Base-by-base conservation (phyloP, 129 eudicot species). In the Artemisia tridentata region DNA sequence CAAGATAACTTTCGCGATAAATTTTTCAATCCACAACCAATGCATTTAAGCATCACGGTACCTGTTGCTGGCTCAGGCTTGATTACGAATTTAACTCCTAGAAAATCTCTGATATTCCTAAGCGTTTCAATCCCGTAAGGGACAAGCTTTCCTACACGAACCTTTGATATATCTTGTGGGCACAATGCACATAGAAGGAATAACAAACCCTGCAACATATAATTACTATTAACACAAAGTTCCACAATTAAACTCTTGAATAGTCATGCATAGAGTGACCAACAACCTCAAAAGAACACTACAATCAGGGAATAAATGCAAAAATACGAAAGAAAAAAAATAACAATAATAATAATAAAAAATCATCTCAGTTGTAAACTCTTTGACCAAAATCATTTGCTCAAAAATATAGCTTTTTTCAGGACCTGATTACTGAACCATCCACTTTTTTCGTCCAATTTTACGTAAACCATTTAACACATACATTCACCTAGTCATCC, bases 121-220 rank as follows among this genome's bases (percentile, higher is more conserved):
- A 95, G 85, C 19, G 91, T 74, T 72, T 95, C 88, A 34, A 90
- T 95, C 65, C 96, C 99, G 69, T 95, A 77, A 1, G 96, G 97
- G 1, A 91, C 86, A 23, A 95, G 91, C 85, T 90, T 85, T 71
- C 99, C 99, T 6, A 95, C 99, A 2, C 97, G 96, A 64, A 95
- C 86, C 71, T 90, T 88, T 13, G 99, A 95, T 72, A 95, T 91
- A 75, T 90, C 99, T 80, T 82, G 88, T 13, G 93, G 97, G 62
- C 97, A 90, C 66, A 95, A 80, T 5, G 99, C 97, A 78, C 99
- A 95, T 3, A 95, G 90, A 59, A 95, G 92, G 80, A 90, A 95
- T 83, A 95, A 79, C 81, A 95, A 84, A 43, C 98, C 98, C 98
- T 93, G 89, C 69, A 78, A 73, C 58, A 69, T 5, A 64, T 63